Percentiles rank a stretch among this genome's conserved stretches.
Conservation (phyloP, 148 eudicot species). For the Cornus controversa region DNA sequence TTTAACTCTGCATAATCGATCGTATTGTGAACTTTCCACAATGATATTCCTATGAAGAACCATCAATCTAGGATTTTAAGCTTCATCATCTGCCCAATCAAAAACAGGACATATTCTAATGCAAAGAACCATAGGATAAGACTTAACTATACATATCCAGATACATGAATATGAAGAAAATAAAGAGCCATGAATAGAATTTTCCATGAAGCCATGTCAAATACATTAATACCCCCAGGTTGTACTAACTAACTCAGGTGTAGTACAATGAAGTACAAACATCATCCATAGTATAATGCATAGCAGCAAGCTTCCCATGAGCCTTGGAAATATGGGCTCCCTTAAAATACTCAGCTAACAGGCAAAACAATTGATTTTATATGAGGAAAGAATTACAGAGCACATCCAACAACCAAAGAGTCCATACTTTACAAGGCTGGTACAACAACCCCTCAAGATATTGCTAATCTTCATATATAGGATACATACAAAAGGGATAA, state of each 20-base stretch:
- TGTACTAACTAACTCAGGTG: not conserved
- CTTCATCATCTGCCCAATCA: not conserved
- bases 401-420: slow-evolving; percentile 11
- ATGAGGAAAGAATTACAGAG: not conserved
- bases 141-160: not conserved
- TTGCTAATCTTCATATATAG: slow-evolving; percentile 12
- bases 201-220: no score
- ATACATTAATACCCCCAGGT: no score
- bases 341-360: not conserved
- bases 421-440: not conserved
- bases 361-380: not conserved
- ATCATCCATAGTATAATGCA: not conserved
- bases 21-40: not conserved
- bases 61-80: not conserved
- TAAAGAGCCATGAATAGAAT: no score
- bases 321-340: not conserved
- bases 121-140: not conserved
- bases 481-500: not conserved
- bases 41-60: not conserved
- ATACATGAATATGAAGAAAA: not conserved
- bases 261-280: slow-evolving; percentile 11
- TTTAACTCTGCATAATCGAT: not conserved
- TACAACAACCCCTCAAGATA: slow-evolving; percentile 24
- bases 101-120: not conserved
- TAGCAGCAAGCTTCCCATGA: not conserved